Conservation (phyloP, 768 basidiomycete species). For the Phanerochaete sordida region DNA sequence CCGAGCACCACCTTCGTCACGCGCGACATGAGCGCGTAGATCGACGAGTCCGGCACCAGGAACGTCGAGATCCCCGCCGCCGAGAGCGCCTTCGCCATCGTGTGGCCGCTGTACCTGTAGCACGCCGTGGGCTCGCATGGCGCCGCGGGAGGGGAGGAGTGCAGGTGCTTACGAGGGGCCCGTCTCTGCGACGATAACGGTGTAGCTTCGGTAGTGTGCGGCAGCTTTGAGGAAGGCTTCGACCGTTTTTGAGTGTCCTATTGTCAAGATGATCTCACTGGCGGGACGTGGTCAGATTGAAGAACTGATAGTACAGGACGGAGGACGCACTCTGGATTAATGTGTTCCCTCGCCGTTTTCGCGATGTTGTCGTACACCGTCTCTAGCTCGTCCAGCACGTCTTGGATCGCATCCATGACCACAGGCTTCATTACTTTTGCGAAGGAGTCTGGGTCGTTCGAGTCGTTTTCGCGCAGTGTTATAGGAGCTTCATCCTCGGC, state of each 20-base stretch:
- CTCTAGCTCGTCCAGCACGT: slow-evolving; percentile 93
- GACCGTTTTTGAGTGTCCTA: slow-evolving; percentile 93
- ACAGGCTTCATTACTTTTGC: slow-evolving; percentile 83
- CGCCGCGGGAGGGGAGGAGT: not conserved
- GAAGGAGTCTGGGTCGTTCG: slow-evolving; percentile 76
- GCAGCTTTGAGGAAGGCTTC: slow-evolving; percentile 92
- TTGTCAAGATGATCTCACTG: slow-evolving; percentile 92
- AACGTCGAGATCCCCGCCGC: slow-evolving; percentile 87
- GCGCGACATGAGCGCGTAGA: slow-evolving; percentile 94
- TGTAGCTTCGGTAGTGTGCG: slow-evolving; percentile 86
- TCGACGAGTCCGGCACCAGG: slow-evolving; percentile 93
- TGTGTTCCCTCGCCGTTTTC: slow-evolving; percentile 92
- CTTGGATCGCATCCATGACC: slow-evolving; percentile 95
- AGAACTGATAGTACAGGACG: not conserved
- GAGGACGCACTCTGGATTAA: slow-evolving; percentile 88
- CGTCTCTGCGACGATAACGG: slow-evolving; percentile 94
- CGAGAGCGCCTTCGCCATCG: slow-evolving; percentile 81
- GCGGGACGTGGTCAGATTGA: not conserved
- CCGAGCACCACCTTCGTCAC: slow-evolving; percentile 96
- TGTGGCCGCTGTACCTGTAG: slow-evolving; percentile 75
- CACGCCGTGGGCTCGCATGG: not conserved
- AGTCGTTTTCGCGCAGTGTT: slow-evolving; percentile 64
- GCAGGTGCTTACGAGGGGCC: slow-evolving; percentile 73
- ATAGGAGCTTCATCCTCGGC: slow-evolving; percentile 53
- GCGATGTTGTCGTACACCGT: slow-evolving; percentile 94